Evolutionary conservation across 129 eudicot species (phyloP).

Genomic region (Glebionis coronaria): DNA sequence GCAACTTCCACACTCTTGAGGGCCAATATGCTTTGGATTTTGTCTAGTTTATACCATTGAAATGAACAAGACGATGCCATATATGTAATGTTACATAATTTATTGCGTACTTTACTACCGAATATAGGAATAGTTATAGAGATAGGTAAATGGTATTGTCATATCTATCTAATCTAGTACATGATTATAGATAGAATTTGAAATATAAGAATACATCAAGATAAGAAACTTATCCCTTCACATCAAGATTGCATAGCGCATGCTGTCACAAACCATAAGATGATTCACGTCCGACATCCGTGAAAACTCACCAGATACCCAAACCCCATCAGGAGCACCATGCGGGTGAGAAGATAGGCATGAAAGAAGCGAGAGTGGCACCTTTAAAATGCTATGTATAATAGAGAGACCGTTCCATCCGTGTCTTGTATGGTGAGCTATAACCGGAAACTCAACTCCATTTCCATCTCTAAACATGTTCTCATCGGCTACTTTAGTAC

Average conservation of each 20-base stretch:
- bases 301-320: slow-evolving; percentile 53
- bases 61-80: slow-evolving; percentile 17
- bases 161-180: slow-evolving; percentile 31
- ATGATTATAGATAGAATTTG: slow-evolving; percentile 20
- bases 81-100: slow-evolving; percentile 15
- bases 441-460: slow-evolving; percentile 36
- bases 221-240: slow-evolving; percentile 24
- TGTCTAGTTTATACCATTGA: slow-evolving; percentile 17
- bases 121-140: slow-evolving; percentile 16
- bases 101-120: slow-evolving; percentile 2
- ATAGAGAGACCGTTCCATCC: slow-evolving; percentile 38
- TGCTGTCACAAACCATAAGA: slow-evolving; percentile 66
- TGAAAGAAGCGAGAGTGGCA: slow-evolving; percentile 53
- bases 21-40: slow-evolving; percentile 23
- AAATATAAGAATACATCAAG: slow-evolving; percentile 20
- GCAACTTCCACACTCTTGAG: slow-evolving; percentile 27
- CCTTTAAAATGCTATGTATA: slow-evolving; percentile 41
- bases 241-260: slow-evolving; percentile 77
- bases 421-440: slow-evolving; percentile 32
- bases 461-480: slow-evolving; percentile 46
- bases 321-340: slow-evolving; percentile 46
- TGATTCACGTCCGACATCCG: slow-evolving; percentile 55
- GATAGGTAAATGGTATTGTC: slow-evolving; percentile 19
- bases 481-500: slow-evolving; percentile 66
- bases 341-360: slow-evolving; percentile 45